Percentiles rank a stretch among this genome's conserved stretches.
Conservation (phyloP, 306 rosid species). For the Begonia peltatifolia region DNA sequence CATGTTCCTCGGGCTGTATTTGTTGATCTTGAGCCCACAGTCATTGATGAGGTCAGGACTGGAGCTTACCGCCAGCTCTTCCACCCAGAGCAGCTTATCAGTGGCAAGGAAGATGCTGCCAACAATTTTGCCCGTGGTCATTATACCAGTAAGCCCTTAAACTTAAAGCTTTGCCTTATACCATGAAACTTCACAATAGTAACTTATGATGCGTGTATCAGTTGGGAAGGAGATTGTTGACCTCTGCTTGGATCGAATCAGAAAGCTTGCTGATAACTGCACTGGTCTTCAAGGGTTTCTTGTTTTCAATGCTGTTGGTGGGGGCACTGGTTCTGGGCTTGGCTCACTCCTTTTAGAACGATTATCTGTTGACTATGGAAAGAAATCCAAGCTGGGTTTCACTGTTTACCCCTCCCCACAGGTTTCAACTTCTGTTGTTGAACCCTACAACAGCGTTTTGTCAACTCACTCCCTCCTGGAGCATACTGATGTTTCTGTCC, state of each 20-base stretch:
- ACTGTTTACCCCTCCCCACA: constrained; percentile 76
- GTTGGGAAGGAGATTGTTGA: constrained; percentile 83
- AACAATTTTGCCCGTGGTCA: constrained; percentile 87
- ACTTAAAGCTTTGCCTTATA: background rate
- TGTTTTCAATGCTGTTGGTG: constrained; percentile 77
- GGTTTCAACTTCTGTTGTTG: constrained; percentile 75
- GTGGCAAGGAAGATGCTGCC: constrained; percentile 80
- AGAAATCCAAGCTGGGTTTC: constrained; percentile 74
- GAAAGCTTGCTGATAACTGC: constrained; percentile 78
- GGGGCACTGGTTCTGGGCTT: constrained; percentile 80
- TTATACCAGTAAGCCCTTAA: constrained; percentile 38
- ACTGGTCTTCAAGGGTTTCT: constrained; percentile 80
- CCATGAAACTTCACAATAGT: too few species aligned
- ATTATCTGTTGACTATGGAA: constrained; percentile 68
- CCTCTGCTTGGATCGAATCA: constrained; percentile 63
- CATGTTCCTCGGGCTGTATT: constrained; percentile 74
- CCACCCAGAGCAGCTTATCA: constrained; percentile 75
- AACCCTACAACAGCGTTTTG: constrained; percentile 79
- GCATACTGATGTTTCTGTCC: constrained; percentile 74
- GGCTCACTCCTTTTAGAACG: constrained; percentile 73
- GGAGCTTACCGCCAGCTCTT: constrained; percentile 65
- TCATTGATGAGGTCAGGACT: constrained; percentile 71
- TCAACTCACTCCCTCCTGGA: constrained; percentile 72
- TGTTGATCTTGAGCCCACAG: constrained; percentile 78
- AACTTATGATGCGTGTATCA: constrained; percentile 3